Evolutionary conservation across 139 green algal species (phyloP), one percentile per base, ranked within the genome.

Genomic region (Chlorella sorokiniana): DNA sequence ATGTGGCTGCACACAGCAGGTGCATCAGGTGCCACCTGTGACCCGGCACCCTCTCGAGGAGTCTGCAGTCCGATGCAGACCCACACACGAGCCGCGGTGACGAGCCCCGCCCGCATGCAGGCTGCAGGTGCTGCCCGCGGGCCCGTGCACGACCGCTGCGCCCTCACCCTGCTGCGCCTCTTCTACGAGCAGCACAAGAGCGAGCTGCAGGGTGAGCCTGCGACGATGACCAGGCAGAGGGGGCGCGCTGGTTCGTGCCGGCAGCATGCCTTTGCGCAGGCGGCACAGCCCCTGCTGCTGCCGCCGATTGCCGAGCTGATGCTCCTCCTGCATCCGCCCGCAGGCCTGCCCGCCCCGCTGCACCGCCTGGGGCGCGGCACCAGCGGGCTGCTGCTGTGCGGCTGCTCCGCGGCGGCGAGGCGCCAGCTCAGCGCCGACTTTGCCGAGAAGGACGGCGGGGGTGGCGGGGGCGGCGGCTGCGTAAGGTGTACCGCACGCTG

Each of bases 371-470:
- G 87, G 0, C 64, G 87, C 3, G 87, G 87, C 45, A 91, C 87
- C 61, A 87, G 78, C 54, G 86, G 86, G 79, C 44, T 91, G 27
- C 78, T 91, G 63, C 69, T 91, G 42, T 90, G 86, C 51, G 83
- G 83, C 1, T 81, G 78, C 62, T 88, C 81, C 1, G 23, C 62
- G 0, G 42, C 35, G 22, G 86, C 86, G 1, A 80, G 88, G 25
- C 44, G 72, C 20, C 27, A 69, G 56, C 81, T 91, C 23, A 78
- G 81, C 23, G 44, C 44, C 14, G 79, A 84, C 40, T 85, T 91
- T 51, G 73, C 38, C 0, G 62, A 63, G 38, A 44, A 81, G 2
- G 44, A 69, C 31, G 74, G 69, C 69, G 22, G 23, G 40, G 63
- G 62, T 44, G 9, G 11, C 3, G 38, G 52, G 14, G 29, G 67